Base-by-base conservation (phyloP, 345 rosid species). In the Murraya koenigii region DNA sequence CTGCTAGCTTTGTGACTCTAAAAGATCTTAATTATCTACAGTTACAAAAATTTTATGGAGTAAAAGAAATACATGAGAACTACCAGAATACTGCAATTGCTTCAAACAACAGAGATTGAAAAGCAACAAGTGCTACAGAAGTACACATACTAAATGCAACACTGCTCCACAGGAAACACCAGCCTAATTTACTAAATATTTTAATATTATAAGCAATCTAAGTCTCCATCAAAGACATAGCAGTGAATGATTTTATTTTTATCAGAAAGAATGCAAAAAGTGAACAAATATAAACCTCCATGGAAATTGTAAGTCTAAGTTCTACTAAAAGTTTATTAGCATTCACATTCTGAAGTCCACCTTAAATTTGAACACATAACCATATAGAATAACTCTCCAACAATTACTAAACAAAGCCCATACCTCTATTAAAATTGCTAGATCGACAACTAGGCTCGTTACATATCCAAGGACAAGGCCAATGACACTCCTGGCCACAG, bases 361-460 rank as follows among this genome's bases (percentile, higher is more conserved):
- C 10, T 28, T 20, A 25, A 44, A 33, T 4, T 52, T 3, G 39
- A 71, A 58, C 39, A 70, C 15, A 6, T 20, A 23, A 33, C 23
- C 38, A 77, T 14, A 38, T 7, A 28, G n/a, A 41, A 55, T n/a
- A 23, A 28, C 28, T 58, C 22, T 49, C 32, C 61, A 70, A 19
- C 61, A 55, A 71, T 75, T 41, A 60, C 70, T 6, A 77, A 26
- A 77, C 25, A 23, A 76, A 58, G 74, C 75, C 79, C 92, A 14
- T 81, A 93, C 99, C 99, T 96, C 99, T 39, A 96, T 78, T 76
- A 96, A 85, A 82, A 96, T 92, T 56, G 97, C 97, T 20, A 96
- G 97, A 82, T 96, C 98, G 69, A 96, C 98, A 77, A 94, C 93
- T 74, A 96, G 83, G 85, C 97, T 94, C n/a, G 99, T 96, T 73